These are phyloP conservation scores for Clarireedia sp. DNA, from an alignment of 2,329 filamentous ascomycete genomes.

Conservation along the genomic window DNA sequence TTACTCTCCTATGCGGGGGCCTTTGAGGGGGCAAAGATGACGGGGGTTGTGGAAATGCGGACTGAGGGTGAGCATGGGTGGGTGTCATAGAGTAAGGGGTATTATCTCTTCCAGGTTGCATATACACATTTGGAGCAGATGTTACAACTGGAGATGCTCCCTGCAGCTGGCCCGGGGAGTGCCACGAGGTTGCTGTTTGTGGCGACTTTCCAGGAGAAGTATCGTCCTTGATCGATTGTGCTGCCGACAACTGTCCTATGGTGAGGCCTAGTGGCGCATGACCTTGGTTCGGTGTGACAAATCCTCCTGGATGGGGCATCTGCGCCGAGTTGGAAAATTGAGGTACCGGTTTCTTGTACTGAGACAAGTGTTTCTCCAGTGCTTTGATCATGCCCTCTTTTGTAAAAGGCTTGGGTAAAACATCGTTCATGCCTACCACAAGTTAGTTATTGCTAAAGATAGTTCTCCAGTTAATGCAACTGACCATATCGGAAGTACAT, in stretches of 20 bases:
- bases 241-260: constrained; percentile 24
- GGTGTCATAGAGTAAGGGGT: constrained; percentile 26
- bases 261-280: constrained; percentile 25
- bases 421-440: constrained; percentile 82
- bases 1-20: constrained; percentile 23
- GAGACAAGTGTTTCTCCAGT: constrained; percentile 80
- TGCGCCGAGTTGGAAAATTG: constrained; percentile 16
- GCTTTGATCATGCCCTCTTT: constrained; percentile 76
- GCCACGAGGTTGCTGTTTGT: constrained; percentile 26
- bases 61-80: constrained; percentile 21
- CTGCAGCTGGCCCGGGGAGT: constrained; percentile 27
- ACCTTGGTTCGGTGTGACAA: constrained; percentile 18
- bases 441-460: constrained; percentile 26
- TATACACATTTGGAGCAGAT: constrained; percentile 21
- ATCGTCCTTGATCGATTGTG: constrained; percentile 29
- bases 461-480: constrained; percentile 27
- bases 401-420: constrained; percentile 94
- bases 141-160: constrained; percentile 25
- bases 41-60: constrained; percentile 16
- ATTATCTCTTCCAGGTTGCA: constrained; percentile 23
- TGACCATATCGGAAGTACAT: constrained; percentile 95
- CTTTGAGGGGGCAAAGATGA: constrained; percentile 13
- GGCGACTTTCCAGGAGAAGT: constrained; percentile 28
- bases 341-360: constrained; percentile 59
- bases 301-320: constrained; percentile 22